Evolutionary conservation across 768 basidiomycete species (phyloP).

Genomic region (Mycena crocata): DNA sequence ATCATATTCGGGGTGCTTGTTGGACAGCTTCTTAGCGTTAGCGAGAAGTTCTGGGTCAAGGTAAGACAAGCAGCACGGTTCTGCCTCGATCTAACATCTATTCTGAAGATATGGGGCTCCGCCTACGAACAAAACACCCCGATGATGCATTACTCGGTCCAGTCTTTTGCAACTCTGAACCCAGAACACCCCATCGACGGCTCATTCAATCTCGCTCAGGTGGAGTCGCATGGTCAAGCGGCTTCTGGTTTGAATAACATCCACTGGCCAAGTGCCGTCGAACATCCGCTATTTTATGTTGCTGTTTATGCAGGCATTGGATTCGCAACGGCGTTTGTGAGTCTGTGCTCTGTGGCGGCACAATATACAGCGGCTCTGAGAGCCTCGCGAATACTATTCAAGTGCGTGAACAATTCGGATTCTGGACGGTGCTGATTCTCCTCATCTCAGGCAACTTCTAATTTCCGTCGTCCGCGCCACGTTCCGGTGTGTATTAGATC

Average conservation of each 20-base stretch:
- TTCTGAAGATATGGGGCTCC: constrained; percentile 58
- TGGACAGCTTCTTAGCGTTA: constrained; percentile 48
- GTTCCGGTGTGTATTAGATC: constrained; percentile 57
- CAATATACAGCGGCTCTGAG: constrained; percentile 67
- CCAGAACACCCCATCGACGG: constrained; percentile 26
- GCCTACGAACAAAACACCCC: constrained; percentile 48
- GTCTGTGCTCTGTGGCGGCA: constrained; percentile 55
- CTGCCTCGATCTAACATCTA: neutral
- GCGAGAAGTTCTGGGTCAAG: constrained; percentile 65
- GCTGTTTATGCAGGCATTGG: constrained; percentile 70
- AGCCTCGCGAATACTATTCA: constrained; percentile 53
- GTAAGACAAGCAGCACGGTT: constrained; percentile 33
- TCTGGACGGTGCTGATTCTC: neutral
- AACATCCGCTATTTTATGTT: constrained; percentile 75
- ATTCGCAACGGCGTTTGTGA: constrained; percentile 56
- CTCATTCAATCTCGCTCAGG: constrained; percentile 8
- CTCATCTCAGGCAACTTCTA: constrained; percentile 52
- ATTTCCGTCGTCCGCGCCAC: constrained; percentile 68
- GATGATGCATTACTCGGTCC: constrained; percentile 1
- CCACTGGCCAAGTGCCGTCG: constrained; percentile 57
- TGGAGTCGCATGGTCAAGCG: neutral
- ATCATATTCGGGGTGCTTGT: constrained; percentile 61
- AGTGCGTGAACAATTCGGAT: constrained; percentile 36
- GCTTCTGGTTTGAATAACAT: constrained; percentile 31
- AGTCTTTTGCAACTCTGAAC: constrained; percentile 24